Evolutionary conservation across 768 basidiomycete genomes (phyloP).

Genomic region (Gyrodon lividus): DNA sequence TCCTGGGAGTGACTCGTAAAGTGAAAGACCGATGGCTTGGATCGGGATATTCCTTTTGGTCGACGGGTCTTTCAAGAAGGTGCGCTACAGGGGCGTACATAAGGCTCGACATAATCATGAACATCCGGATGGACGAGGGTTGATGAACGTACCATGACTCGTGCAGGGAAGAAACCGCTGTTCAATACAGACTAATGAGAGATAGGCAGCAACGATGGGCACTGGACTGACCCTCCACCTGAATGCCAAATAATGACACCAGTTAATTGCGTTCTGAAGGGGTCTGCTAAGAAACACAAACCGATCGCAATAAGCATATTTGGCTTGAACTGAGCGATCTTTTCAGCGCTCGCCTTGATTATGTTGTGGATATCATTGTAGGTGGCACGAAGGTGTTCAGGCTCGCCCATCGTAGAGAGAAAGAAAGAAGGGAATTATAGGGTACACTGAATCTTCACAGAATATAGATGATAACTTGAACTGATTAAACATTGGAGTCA

Average conservation of each 20-base stretch:
- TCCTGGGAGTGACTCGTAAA: slow-evolving; percentile 88
- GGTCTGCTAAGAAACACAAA: slow-evolving; percentile 28
- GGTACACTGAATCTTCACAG: too few species aligned
- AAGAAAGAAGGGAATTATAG: background rate
- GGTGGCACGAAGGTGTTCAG: slow-evolving; percentile 68
- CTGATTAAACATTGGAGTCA: too few species aligned
- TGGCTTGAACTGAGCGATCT: slow-evolving; percentile 85
- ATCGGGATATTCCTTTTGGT: slow-evolving; percentile 83
- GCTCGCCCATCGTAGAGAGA: slow-evolving; percentile 32
- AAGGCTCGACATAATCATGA: background rate
- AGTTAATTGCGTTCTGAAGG: background rate
- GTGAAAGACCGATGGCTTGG: slow-evolving; percentile 92
- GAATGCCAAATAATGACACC: slow-evolving; percentile 1
- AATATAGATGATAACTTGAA: too few species aligned
- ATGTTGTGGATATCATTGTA: slow-evolving; percentile 94
- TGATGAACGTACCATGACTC: slow-evolving; percentile 63
- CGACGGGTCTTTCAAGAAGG: slow-evolving; percentile 73
- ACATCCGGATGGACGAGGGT: background rate
- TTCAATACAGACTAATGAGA: slow-evolving; percentile 14
- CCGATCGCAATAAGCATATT: slow-evolving; percentile 85
- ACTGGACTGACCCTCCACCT: slow-evolving; percentile 77
- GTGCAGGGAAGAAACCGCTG: slow-evolving; percentile 95
- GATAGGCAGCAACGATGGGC: slow-evolving; percentile 12
- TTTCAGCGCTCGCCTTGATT: slow-evolving; percentile 62
- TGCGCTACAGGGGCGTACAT: slow-evolving; percentile 49